Evolutionary conservation across 2,329 filamentous ascomycete species (phyloP), one percentile per base, ranked within the genome.

Genomic region (Botrytis galanthina): DNA sequence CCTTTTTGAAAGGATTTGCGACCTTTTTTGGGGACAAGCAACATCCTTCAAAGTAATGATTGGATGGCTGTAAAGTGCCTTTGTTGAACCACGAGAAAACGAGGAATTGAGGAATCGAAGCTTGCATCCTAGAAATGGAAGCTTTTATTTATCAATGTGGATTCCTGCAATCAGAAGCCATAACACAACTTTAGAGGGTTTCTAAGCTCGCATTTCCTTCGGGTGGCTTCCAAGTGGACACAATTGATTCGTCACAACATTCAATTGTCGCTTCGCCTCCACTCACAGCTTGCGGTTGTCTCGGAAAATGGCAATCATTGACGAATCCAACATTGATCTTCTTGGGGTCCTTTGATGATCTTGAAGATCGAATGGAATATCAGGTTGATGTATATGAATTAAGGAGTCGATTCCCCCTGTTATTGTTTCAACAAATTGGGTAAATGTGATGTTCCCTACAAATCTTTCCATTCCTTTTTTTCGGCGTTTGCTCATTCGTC

Each of bases 201-300:
- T 10, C 18, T 22, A 46, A 64, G n/a, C 46, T 51, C 32, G 46
- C 46, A 51, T 35, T 18, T 39, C 4, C 14, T 79, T 79, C 44
- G n/a, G 37, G 44, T 54, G 64, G 35, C 44, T 51, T 67, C 44
- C 46, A 67, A 51, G 64, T 68, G 46, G 44, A 39, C 37, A 29
- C n/a, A 39, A 39, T 57, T 54, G 48, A 68, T 18, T 57, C 48
- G 35, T 68, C 9, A 68, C 46, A 18, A 32, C 64, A 57, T 57
- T 29, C n/a, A 57, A 29, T 57, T 42, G 37, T 68, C 32, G 35
- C 64, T 68, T 29, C 46, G 46, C 64, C 64, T 46, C 42, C 62
- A 64, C 62, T 64, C 29, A 20, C 26, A 46, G 62, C 18, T 35
- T 35, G 62, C 29, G 42, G 42, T 48, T 35, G 62, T 64, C 42